Base-by-base conservation (phyloP, 305 asterid genomes). In the Andrographis paniculata region DNA sequence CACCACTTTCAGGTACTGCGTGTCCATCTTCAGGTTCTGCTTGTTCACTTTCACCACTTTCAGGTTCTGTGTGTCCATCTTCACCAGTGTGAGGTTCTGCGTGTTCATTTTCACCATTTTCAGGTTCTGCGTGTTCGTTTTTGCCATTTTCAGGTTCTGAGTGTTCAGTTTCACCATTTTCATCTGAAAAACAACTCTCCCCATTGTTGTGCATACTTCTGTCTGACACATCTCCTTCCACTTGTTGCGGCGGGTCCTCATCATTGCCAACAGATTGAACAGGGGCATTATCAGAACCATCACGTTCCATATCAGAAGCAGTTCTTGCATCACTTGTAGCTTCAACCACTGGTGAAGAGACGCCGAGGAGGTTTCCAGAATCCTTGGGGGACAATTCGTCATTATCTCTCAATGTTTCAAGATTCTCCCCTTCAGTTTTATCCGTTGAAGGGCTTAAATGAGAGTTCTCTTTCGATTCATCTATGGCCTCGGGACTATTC, bases 121-220 rank as follows among this genome's bases (percentile, higher is more conserved):
- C 59, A 56, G 55, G 51, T 56, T 68, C 78, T 46, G 33, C 36
- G 8, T n/a, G n/a, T n/a, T n/a, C n/a, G n/a, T n/a, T n/a, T n/a
- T n/a, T n/a, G n/a, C 55, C 61, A 18, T 53, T 52, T 57, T 47
- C 59, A 56, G 55, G 51, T 56, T 68, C 78, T 46, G 33, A 30
- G 8, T 50, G 55, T 37, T 73, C 68, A 42, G 36, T 53, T 47
- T 47, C 59, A 42, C 61, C 15, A 55, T 52, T 44, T 70, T 64
- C 71, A 23, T 36, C 52, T 30, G 65, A 39, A 30, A 28, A 55
- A 55, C 45, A 50, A 45, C 37, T 57, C 55, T 64, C 64, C 44
- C 19, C 48, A 22, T 50, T 53, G 50, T 62, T 61, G 31, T 48
- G 53, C 58, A 43, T n/a, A 41, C 52, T 50, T 37, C 42, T 30